Evolutionary conservation across 371 early-diverging fungal species (phyloP).

Genomic region (Hamiltosporidium tvaerminnensis): DNA sequence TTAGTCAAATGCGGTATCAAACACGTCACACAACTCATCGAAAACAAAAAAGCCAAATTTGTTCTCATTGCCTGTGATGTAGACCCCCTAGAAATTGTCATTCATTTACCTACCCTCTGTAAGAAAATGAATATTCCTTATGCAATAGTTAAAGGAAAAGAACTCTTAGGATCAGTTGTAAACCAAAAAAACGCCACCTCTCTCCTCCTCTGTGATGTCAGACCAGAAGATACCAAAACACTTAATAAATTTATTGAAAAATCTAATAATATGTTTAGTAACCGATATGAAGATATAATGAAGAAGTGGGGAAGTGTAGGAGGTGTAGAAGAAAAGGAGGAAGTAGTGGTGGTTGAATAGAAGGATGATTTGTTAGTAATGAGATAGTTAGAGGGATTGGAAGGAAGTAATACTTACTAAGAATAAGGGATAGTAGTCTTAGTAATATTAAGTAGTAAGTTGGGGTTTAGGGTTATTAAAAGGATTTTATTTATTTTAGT

Average conservation of each 20-base stretch:
- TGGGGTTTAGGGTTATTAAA: too few relatives aligned
- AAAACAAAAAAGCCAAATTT: constrained; percentile 88
- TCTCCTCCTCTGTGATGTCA: constrained; percentile 75
- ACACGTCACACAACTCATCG: constrained; percentile 89
- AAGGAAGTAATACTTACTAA: too few relatives aligned
- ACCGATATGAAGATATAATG: background rate
- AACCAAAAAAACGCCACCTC: constrained; percentile 96
- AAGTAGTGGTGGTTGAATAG: too few relatives aligned
- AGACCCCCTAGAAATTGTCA: constrained; percentile 91
- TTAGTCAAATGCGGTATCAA: constrained; percentile 94
- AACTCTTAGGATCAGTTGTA: constrained; percentile 84
- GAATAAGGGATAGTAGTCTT: too few relatives aligned
- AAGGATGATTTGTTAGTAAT: too few relatives aligned
- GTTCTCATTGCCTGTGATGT: constrained; percentile 97
- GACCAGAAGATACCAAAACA: constrained; percentile 77
- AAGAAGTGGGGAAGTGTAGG: constrained; percentile 16
- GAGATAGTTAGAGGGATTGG: too few relatives aligned
- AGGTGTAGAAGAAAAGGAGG: too few relatives aligned
- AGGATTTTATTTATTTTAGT: too few relatives aligned
- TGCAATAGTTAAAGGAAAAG: constrained; percentile 89
- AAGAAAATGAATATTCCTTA: constrained; percentile 99
- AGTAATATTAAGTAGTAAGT: too few relatives aligned
- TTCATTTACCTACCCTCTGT: constrained; percentile 97
- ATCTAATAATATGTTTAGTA: background rate
- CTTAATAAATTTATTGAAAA: constrained; percentile 50